These are phyloP conservation scores for Claviceps maximensis DNA, from an alignment of 2,329 filamentous ascomycete genomes.

Conservation along the genomic window DNA sequence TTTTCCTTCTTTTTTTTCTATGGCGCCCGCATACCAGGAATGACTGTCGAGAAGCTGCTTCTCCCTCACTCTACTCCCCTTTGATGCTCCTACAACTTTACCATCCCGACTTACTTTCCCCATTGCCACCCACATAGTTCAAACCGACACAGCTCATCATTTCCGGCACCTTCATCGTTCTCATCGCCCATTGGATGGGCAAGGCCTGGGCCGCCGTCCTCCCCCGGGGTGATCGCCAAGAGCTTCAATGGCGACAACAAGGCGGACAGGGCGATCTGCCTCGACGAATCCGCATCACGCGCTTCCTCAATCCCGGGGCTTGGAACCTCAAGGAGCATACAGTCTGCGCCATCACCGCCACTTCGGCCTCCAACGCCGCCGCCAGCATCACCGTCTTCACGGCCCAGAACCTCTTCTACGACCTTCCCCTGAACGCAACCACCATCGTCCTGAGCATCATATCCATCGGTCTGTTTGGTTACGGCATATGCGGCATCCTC, in stretches of 20 bases:
- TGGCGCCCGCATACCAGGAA: no score
- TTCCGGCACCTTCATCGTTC: slow-evolving; percentile 40
- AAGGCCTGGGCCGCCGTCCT: slow-evolving; percentile 18
- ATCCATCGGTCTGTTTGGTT: slow-evolving; percentile 42
- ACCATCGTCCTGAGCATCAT: slow-evolving; percentile 35
- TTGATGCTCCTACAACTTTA: no score
- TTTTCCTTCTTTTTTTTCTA: no score
- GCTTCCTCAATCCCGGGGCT: slow-evolving; percentile 36
- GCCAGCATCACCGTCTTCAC: slow-evolving; percentile 25
- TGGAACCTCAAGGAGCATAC: slow-evolving; percentile 45
- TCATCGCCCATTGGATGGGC: slow-evolving; percentile 43
- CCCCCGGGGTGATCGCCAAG: slow-evolving; percentile 35
- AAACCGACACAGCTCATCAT: slow-evolving; percentile 37
- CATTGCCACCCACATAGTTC: slow-evolving; percentile 23
- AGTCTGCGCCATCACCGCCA: slow-evolving; percentile 39
- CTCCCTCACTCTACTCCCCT: background rate
- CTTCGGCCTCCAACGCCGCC: slow-evolving; percentile 35
- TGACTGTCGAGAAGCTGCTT: no score
- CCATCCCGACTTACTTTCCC: background rate
- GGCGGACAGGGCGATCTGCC: slow-evolving; percentile 29
- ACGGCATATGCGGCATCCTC: slow-evolving; percentile 38
- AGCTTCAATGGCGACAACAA: slow-evolving; percentile 31
- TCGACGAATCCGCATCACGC: slow-evolving; percentile 23
- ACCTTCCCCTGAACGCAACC: slow-evolving; percentile 28
- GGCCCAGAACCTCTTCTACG: slow-evolving; percentile 38